These are phyloP conservation scores for Phytophthora nicotianae DNA, from an alignment of 352 stramenopile genomes.

Conservation along the genomic window DNA sequence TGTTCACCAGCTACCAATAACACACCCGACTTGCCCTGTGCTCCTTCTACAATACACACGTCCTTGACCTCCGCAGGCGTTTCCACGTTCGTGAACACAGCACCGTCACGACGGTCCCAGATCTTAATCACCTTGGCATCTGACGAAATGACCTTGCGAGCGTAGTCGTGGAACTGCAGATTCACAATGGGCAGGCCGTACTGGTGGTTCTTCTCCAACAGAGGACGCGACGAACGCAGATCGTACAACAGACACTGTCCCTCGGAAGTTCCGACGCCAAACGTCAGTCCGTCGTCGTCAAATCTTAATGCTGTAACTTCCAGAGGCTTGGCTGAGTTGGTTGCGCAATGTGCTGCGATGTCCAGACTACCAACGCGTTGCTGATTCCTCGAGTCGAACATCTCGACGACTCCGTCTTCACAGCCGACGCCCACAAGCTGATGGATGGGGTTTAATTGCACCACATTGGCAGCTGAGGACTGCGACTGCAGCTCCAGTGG, in stretches of 20 bases:
- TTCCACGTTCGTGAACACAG: slow-evolving; percentile 97
- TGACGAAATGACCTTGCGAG: slow-evolving; percentile 92
- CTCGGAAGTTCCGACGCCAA: slow-evolving; percentile 94
- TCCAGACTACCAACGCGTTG: slow-evolving; percentile 74
- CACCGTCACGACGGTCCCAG: slow-evolving; percentile 93
- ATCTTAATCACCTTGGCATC: slow-evolving; percentile 99
- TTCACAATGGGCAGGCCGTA: slow-evolving; percentile 96
- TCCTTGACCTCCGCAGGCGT: slow-evolving; percentile 95
- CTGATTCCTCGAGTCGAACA: slow-evolving; percentile 94
- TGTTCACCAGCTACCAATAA: slow-evolving; percentile 97
- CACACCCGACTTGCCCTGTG: slow-evolving; percentile 93
- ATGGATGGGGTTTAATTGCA: slow-evolving; percentile 91
- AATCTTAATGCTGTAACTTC: slow-evolving; percentile 96
- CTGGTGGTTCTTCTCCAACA: slow-evolving; percentile 97
- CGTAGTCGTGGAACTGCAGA: slow-evolving; percentile 92
- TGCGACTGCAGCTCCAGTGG: slow-evolving; percentile 72
- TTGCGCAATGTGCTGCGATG: slow-evolving; percentile 40
- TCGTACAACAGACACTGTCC: slow-evolving; percentile 97
- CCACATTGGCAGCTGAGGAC: slow-evolving; percentile 83
- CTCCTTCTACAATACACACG: slow-evolving; percentile 94
- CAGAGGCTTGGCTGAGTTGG: slow-evolving; percentile 41
- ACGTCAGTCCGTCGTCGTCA: slow-evolving; percentile 93
- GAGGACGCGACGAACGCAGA: slow-evolving; percentile 92
- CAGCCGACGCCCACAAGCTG: slow-evolving; percentile 91
- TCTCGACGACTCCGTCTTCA: slow-evolving; percentile 95